A percentile compares a stretch with the other conserved stretches of the same genome.
phyloP scores from a whole-genome alignment of 352 stramenopile genomes.

The Peronospora belbahrii region DNA sequence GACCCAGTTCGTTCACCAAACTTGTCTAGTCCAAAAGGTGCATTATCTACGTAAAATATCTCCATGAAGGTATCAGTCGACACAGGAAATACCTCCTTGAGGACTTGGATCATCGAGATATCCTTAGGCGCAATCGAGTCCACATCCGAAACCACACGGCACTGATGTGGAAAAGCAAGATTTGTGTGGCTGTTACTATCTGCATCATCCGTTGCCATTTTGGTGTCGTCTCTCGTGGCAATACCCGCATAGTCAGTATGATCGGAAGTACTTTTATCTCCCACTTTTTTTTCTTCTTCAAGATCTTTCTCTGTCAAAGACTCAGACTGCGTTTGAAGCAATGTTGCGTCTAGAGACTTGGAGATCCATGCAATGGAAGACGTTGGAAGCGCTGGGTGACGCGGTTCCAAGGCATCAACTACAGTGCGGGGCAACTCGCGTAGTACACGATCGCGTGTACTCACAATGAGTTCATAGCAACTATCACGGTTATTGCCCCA shows the following conservation, averaged over 20 bases:
- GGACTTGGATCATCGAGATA: slow-evolving; percentile 65
- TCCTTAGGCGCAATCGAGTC: slow-evolving; percentile 53
- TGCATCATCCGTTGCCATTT: not conserved
- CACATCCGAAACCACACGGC: slow-evolving; percentile 54
- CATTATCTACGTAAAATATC: slow-evolving; percentile 58
- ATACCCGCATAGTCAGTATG: not conserved
- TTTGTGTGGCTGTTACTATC: slow-evolving; percentile 9
- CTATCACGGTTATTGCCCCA: slow-evolving; percentile 76
- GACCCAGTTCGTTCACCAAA: slow-evolving; percentile 53
- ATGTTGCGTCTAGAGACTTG: slow-evolving; percentile 2
- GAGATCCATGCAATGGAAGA: slow-evolving; percentile 5
- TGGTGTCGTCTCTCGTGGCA: not conserved
- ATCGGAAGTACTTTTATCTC: slow-evolving; percentile 1
- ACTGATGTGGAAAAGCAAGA: slow-evolving; percentile 12
- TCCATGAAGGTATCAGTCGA: slow-evolving; percentile 64
- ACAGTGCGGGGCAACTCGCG: slow-evolving; percentile 17
- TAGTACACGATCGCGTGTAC: slow-evolving; percentile 54
- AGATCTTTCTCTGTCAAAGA: slow-evolving; percentile 4
- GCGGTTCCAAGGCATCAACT: slow-evolving; percentile 8
- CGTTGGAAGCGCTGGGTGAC: slow-evolving; percentile 7
- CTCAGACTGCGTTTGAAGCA: not conserved
- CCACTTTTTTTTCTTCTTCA: slow-evolving; percentile 5
- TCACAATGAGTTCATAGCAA: slow-evolving; percentile 68
- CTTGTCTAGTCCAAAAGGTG: slow-evolving; percentile 58
- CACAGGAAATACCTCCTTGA: slow-evolving; percentile 52